phyloP scores from a whole-genome alignment of 352 stramenopile genomes.

The Halophytophthora batemanensis region DNA sequence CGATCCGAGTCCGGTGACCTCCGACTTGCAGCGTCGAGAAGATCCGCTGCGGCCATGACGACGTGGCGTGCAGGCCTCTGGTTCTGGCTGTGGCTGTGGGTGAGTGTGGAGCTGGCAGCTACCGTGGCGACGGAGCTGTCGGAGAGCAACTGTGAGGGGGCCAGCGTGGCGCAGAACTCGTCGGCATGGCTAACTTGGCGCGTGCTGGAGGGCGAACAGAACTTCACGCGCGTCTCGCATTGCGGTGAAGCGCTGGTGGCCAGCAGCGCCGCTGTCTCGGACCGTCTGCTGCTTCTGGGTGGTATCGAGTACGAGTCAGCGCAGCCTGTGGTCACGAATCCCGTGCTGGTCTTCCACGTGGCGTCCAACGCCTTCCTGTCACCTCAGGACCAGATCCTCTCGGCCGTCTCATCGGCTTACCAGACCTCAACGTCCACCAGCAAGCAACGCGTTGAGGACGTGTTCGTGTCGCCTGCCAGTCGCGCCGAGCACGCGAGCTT shows the following conservation, averaged over 20 bases:
- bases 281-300: conserved; percentile 49
- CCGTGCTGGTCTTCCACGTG: conserved; percentile 54
- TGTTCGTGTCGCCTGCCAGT: conserved; percentile 59
- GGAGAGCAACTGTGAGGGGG: conserved; percentile 29
- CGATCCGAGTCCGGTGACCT: too few species aligned
- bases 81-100: not conserved
- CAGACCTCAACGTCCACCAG: conserved; percentile 5
- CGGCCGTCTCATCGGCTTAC: conserved; percentile 25
- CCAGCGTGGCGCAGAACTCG: conserved; percentile 32
- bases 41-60: too few species aligned
- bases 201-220: conserved; percentile 23
- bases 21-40: too few species aligned
- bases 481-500: conserved; percentile 56
- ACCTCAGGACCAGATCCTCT: conserved; percentile 50
- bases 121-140: conserved; percentile 20
- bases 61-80: not conserved
- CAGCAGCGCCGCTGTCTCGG: conserved; percentile 4
- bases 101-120: not conserved
- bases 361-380: conserved; percentile 35
- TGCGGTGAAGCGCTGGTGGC: conserved; percentile 26
- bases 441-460: conserved; percentile 26
- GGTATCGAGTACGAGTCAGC: conserved; percentile 70
- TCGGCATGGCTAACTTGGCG: conserved; percentile 37
- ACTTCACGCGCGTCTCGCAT: conserved; percentile 55
- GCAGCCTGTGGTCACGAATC: conserved; percentile 53